Conservation (phyloP, 176 grass and related monocot genomes). For the Chrysopogon serrulatus region DNA sequence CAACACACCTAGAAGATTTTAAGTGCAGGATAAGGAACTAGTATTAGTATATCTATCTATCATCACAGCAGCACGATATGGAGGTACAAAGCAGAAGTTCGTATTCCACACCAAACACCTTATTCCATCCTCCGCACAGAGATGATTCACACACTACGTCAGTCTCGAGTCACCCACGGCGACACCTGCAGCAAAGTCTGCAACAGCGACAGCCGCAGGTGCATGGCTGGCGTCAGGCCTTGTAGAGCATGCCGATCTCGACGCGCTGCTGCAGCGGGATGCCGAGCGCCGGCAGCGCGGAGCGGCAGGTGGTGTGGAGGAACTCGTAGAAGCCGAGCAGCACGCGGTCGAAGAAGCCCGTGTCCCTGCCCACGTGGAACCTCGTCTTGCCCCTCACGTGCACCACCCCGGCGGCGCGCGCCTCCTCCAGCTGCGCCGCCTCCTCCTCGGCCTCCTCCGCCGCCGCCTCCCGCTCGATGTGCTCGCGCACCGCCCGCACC, state of each 20-base stretch:
- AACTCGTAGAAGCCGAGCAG: constrained; percentile 75
- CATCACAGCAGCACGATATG: not conserved
- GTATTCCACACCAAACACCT: not conserved
- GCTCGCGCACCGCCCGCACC: not conserved
- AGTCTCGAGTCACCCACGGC: not conserved
- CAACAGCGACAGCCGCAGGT: not conserved
- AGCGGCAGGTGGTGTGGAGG: constrained; percentile 65
- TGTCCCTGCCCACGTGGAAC: constrained; percentile 54
- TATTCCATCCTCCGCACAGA: not conserved
- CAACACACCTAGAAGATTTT: too few relatives aligned
- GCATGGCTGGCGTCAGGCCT: constrained; percentile 31
- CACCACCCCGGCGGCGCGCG: constrained; percentile 39
- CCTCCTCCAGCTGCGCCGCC: constrained; percentile 43
- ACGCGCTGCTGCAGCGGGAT: constrained; percentile 61
- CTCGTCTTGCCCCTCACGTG: constrained; percentile 72
- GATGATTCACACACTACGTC: not conserved
- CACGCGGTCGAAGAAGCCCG: constrained; percentile 46
- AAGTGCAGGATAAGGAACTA: too few relatives aligned
- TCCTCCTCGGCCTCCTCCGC: constrained; percentile 13
- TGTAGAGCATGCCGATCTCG: constrained; percentile 83
- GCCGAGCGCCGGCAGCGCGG: constrained; percentile 50
- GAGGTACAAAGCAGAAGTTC: not conserved
- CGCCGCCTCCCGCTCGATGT: not conserved
- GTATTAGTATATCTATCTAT: too few relatives aligned
- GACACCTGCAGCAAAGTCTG: not conserved